phyloP scores from a whole-genome alignment of 257 asterid species.

The Przewalskia tangutica region DNA sequence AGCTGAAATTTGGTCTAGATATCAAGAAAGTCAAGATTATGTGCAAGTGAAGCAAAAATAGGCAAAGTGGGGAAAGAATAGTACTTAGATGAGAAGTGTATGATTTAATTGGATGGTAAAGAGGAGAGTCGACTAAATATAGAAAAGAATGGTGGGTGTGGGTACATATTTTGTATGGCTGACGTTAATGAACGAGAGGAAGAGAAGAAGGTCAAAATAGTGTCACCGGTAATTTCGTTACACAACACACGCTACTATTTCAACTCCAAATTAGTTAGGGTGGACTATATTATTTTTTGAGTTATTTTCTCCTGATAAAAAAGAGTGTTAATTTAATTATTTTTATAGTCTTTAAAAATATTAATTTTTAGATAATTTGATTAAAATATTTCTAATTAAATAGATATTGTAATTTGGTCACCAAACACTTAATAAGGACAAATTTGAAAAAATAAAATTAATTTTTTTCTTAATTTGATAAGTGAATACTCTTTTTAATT shows the following conservation, averaged over 20 bases:
- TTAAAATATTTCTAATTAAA: no score
- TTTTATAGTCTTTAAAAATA: no score
- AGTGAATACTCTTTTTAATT: no score
- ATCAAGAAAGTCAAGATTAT: not conserved
- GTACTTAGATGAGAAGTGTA: not conserved
- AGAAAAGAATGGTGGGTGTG: not conserved
- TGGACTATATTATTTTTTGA: no score
- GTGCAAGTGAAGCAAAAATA: not conserved
- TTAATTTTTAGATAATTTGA: no score
- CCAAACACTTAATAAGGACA: no score
- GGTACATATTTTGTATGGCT: not conserved
- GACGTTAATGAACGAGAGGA: not conserved
- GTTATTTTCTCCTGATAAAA: no score
- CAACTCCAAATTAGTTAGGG: no score
- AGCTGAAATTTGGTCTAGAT: not conserved
- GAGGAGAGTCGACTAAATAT: not conserved
- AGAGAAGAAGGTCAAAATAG: conserved; percentile 3
- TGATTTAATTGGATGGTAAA: not conserved
- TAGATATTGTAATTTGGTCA: no score
- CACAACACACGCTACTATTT: not conserved
- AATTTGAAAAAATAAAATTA: no score
- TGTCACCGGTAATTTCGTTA: not conserved
- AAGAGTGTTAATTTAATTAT: no score
- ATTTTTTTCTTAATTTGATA: no score
- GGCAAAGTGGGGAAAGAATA: not conserved